These are phyloP conservation scores for Pelargonium australe DNA, from an alignment of 441 rosid genomes.

Conservation along the genomic window DNA sequence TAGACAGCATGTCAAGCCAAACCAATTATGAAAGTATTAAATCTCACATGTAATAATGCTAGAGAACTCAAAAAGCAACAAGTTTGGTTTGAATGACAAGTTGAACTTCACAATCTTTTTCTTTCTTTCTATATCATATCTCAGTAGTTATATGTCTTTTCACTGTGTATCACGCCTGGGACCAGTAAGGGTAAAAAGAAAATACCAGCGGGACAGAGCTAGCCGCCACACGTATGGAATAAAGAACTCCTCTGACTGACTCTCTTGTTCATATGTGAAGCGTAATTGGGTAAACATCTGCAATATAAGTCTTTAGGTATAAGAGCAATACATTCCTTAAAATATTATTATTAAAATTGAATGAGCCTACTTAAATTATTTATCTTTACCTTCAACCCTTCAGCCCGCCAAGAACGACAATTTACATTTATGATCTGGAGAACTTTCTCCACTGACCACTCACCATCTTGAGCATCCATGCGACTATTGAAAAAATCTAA, in stretches of 20 bases:
- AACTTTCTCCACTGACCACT: conserved; percentile 95
- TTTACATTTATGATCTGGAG: conserved; percentile 64
- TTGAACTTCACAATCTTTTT: too few relatives aligned
- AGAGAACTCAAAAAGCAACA: too few relatives aligned
- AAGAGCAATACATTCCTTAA: background rate
- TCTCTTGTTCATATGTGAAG: conserved; percentile 97
- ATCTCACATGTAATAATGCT: too few relatives aligned
- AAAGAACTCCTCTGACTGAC: conserved; percentile 95
- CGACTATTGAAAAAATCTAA: conserved; percentile 89
- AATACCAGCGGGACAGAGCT: conserved; percentile 61
- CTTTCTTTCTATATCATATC: background rate
- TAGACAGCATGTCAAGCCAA: background rate
- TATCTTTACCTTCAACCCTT: conserved; percentile 79
- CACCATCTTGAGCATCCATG: conserved; percentile 87
- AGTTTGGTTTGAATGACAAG: too few relatives aligned
- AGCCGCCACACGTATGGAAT: conserved; percentile 92
- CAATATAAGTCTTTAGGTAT: conserved; percentile 9
- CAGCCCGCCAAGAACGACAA: conserved; percentile 94
- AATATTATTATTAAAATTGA: background rate
- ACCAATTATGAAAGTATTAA: too few relatives aligned
- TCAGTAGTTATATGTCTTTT: background rate
- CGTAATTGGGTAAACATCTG: conserved; percentile 97
- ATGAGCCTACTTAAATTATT: conserved; percentile 4
- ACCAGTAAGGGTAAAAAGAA: background rate
- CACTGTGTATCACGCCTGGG: background rate